phyloP scores from a whole-genome alignment of 768 basidiomycete species.

The Agrocybe chaxingu region DNA sequence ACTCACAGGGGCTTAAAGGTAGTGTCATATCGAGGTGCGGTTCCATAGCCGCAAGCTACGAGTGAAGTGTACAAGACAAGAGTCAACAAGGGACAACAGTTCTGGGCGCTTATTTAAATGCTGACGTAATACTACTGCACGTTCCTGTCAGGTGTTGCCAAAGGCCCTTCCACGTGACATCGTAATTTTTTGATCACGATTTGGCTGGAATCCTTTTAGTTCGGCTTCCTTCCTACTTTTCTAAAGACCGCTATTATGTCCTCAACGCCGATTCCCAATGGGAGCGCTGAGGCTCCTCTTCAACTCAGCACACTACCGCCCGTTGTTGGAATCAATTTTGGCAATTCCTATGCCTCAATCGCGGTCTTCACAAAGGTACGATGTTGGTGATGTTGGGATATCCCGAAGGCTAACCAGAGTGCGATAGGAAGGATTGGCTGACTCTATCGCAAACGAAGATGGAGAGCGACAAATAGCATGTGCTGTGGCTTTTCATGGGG shows the following conservation, averaged over 20 bases:
- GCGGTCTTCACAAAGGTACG: slow-evolving; percentile 91
- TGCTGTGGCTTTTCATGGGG: slow-evolving; percentile 86
- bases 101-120: no score
- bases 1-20: no score
- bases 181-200: neutral
- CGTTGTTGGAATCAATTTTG: slow-evolving; percentile 94
- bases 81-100: no score
- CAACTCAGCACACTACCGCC: slow-evolving; percentile 43
- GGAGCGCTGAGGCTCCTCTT: slow-evolving; percentile 40
- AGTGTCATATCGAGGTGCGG: no score
- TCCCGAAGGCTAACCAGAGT: no score
- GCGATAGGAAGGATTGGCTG: slow-evolving; percentile 79
- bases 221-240: neutral
- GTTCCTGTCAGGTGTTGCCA: no score
- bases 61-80: no score
- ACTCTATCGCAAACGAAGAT: slow-evolving; percentile 97
- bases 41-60: no score
- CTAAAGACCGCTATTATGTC: slow-evolving; percentile 3
- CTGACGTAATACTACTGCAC: no score
- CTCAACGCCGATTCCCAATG: slow-evolving; percentile 44
- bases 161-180: no score
- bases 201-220: neutral
- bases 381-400: no score
- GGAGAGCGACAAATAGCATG: slow-evolving; percentile 98
- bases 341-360: slow-evolving; percentile 92